Evolutionary conservation across 352 stramenopile genomes (phyloP), one percentile per base, ranked within the genome.

Genomic region (Pythium brassicae): DNA sequence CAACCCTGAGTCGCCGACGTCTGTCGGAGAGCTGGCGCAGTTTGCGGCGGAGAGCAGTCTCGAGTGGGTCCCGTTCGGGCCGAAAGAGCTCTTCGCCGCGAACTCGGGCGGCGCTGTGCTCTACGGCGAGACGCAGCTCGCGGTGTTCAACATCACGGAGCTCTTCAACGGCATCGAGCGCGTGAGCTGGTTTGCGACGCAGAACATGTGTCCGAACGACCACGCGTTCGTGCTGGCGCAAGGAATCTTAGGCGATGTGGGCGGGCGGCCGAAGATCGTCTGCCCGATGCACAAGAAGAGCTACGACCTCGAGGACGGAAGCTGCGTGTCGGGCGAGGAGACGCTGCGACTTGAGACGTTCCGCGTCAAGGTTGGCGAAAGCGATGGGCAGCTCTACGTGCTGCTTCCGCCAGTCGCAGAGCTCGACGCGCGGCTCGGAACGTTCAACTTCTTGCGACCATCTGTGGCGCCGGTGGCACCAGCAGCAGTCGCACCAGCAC

Each of bases 191-290:
- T 96, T 91, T 59, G 89, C 83, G 55, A 96, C 88, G 48, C 92
- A 98, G 70, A 97, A 98, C 62, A 95, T 98, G 83, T 98, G 89
- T 58, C 88, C 89, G 8, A 83, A 95, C 71, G 94, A 97, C 50
- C 78, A 95, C 68, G 85, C 91, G 12, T 96, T 97, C 68, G 88
- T 97, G n/a, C 65, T 97, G 35, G 92, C 89, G 6, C 86, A 96
- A 64, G 91, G 91, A 43, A 92, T 97, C 57, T 76, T 97, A 25
- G 89, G 89, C 17, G 87, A 94, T 59, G 76, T 72, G 17, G 71
- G 78, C 49, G 84, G 83, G 15, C 63, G 70, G 26, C 71, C 86
- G 25, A 97, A 97, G 72, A 88, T 97, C 35, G 86, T 88, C 7
- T 97, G 89, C 63, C 91, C 91, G 20, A 77, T 97, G 57, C 88